These are phyloP conservation scores for Cicer chorassanicum DNA, from an alignment of 306 rosid species.

Conservation along the genomic window DNA sequence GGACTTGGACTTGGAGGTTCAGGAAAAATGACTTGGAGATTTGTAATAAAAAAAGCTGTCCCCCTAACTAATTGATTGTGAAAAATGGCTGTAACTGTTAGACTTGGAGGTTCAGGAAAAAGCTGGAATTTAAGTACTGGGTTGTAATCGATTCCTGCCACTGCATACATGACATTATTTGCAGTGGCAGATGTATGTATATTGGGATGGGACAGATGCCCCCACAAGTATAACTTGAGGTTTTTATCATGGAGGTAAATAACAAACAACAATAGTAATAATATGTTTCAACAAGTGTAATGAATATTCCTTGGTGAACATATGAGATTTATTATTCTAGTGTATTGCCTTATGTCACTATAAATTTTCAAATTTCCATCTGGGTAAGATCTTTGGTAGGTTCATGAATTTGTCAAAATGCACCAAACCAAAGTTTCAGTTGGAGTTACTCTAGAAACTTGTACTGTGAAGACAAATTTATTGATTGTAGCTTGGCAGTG, in stretches of 20 bases:
- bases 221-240: not conserved
- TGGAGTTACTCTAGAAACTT: not conserved
- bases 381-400: not conserved
- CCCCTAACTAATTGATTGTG: not conserved
- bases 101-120: not conserved
- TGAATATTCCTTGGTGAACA: not conserved
- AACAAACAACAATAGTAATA: not conserved
- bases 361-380: too few relatives aligned
- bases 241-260: not conserved
- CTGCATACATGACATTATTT: constrained; percentile 6
- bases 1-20: too few relatives aligned
- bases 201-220: too few relatives aligned
- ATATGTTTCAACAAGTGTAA: not conserved
- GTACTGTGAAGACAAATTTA: not conserved
- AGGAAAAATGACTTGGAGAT: too few relatives aligned
- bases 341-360: too few relatives aligned
- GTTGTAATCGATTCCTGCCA: not conserved
- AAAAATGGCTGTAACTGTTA: not conserved
- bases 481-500: constrained; percentile 17
- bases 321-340: too few relatives aligned
- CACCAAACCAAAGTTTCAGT: constrained; percentile 2
- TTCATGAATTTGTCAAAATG: constrained; percentile 7
- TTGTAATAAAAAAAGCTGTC: too few relatives aligned
- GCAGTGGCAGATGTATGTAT: not conserved
- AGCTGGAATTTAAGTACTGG: constrained; percentile 24